Conservation (phyloP, 345 rosid species). For the Brassica carinata region DNA sequence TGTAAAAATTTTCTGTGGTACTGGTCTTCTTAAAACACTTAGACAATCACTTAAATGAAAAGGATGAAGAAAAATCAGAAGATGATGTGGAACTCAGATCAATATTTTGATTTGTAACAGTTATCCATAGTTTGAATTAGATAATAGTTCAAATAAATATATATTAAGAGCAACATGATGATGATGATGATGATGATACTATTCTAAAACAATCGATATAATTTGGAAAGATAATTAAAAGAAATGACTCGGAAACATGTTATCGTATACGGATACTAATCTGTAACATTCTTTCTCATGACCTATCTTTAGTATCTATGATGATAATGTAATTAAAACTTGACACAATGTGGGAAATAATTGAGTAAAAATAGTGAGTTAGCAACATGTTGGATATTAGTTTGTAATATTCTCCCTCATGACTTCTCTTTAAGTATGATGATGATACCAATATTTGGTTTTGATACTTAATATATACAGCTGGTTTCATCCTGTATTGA, state of each 20-base stretch:
- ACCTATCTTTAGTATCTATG: background rate
- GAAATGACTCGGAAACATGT: too few species aligned
- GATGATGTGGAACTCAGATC: conserved; percentile 6
- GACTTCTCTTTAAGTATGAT: background rate
- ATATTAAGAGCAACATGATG: background rate
- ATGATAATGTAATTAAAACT: background rate
- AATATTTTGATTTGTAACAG: background rate
- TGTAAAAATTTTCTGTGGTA: too few species aligned
- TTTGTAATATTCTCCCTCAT: background rate
- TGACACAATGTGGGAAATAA: background rate
- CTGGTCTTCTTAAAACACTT: too few species aligned
- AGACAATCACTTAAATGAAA: background rate
- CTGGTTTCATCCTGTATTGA: background rate
- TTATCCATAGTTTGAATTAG: background rate
- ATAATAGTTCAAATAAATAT: background rate
- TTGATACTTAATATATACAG: background rate
- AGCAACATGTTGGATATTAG: background rate
- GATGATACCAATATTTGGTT: background rate
- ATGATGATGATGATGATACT: background rate
- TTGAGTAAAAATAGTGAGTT: background rate
- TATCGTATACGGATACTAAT: too few species aligned
- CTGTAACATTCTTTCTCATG: too few species aligned
- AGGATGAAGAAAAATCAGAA: background rate
- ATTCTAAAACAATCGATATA: background rate
- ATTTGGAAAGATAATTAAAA: background rate